phyloP scores from a whole-genome alignment of 805 yeast genomes.

The Henningerozyma blattae region DNA sequence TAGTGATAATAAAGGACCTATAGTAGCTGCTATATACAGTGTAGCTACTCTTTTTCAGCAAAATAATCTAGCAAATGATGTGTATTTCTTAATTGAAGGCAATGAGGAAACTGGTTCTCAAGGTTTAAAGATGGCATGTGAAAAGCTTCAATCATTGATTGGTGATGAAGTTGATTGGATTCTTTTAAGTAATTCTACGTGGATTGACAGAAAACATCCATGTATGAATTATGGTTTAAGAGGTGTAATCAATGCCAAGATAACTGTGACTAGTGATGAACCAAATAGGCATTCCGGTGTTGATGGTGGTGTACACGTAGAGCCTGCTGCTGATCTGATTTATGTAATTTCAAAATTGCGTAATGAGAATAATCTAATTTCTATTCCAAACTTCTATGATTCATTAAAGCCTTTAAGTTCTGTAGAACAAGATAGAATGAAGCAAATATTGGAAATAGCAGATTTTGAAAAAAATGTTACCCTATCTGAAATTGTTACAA shows the following conservation, averaged over 20 bases:
- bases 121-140: slow-evolving; percentile 68
- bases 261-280: slow-evolving; percentile 55
- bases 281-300: slow-evolving; percentile 96
- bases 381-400: slow-evolving; percentile 60
- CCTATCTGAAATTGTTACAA: slow-evolving; percentile 49
- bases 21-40: slow-evolving; percentile 75
- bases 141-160: slow-evolving; percentile 36
- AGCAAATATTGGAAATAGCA: slow-evolving; percentile 40
- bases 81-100: slow-evolving; percentile 81
- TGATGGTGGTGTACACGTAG: slow-evolving; percentile 83
- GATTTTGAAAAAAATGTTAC: slow-evolving; percentile 18
- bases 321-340: slow-evolving; percentile 80
- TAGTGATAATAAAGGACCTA: slow-evolving; percentile 91
- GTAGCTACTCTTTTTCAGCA: slow-evolving; percentile 57
- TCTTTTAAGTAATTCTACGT: slow-evolving; percentile 78
- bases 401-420: slow-evolving; percentile 46
- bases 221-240: slow-evolving; percentile 90
- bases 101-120: slow-evolving; percentile 91
- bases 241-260: slow-evolving; percentile 77
- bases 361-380: slow-evolving; percentile 40
- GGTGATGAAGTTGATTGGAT: slow-evolving; percentile 78
- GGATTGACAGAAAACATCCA: slow-evolving; percentile 84
- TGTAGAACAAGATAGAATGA: slow-evolving; percentile 49
- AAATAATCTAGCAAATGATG: slow-evolving; percentile 49
- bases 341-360: slow-evolving; percentile 57